A percentile compares a stretch with the other conserved stretches of the same genome.
These are phyloP conservation scores for Peribolospora baueri DNA, from an alignment of 768 basidiomycete genomes.

Conservation along the genomic window DNA sequence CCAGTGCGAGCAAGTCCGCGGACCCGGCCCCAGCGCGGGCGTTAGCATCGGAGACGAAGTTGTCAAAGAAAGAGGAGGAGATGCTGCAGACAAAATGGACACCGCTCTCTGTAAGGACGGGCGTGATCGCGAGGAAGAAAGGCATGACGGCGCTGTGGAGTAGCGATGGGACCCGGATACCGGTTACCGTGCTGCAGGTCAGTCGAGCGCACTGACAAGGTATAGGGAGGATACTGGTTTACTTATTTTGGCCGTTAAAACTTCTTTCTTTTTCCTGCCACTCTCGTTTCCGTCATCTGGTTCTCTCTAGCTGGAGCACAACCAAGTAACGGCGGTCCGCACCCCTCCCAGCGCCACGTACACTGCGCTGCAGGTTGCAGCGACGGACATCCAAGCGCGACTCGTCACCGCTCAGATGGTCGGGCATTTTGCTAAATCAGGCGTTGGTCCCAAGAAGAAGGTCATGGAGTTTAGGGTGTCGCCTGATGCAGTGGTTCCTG, in stretches of 20 bases:
- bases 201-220: conserved; percentile 10
- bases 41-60: too few relatives aligned
- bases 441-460: conserved; percentile 54
- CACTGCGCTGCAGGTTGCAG: conserved; percentile 32
- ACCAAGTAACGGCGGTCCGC: conserved; percentile 18
- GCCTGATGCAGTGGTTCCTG: conserved; percentile 62
- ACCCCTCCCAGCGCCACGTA: conserved; percentile 5
- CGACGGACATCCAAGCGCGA: conserved; percentile 43
- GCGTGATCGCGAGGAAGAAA: conserved; percentile 77
- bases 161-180: conserved; percentile 58
- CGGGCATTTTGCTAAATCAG: conserved; percentile 69
- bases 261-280: background rate
- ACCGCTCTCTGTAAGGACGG: conserved; percentile 32
- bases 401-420: conserved; percentile 44
- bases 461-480: conserved; percentile 77
- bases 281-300: background rate
- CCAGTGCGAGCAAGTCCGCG: too few relatives aligned
- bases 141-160: conserved; percentile 93
- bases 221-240: background rate
- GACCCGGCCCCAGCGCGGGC: too few relatives aligned
- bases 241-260: background rate
- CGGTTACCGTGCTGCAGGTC: conserved; percentile 88
- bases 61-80: too few relatives aligned
- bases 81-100: background rate
- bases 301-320: conserved; percentile 18